phyloP scores from a whole-genome alignment of 768 basidiomycete species.

The Cyclocybe aegerita region DNA sequence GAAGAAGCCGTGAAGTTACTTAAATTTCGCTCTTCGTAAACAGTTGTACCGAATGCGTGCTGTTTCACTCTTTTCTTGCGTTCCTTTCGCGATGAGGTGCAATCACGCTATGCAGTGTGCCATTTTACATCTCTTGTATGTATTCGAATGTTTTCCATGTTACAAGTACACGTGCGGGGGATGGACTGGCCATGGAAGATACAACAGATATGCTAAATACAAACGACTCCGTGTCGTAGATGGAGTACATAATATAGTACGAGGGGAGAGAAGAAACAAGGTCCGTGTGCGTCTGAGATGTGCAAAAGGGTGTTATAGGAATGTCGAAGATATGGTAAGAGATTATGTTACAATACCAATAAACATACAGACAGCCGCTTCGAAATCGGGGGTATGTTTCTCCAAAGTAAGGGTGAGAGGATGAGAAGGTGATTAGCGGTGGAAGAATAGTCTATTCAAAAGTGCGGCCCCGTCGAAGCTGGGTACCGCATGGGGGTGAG shows the following conservation, averaged over 20 bases:
- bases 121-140: constrained; percentile 19
- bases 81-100: background rate
- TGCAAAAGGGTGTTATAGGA: constrained; percentile 8
- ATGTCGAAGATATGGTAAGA: constrained; percentile 12
- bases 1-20: constrained; percentile 62
- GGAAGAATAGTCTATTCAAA: constrained; percentile 15
- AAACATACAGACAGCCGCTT: constrained; percentile 23
- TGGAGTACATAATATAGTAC: background rate
- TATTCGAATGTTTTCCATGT: constrained; percentile 8
- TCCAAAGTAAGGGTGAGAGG: constrained; percentile 9
- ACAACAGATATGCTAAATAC: constrained; percentile 21
- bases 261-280: constrained; percentile 6
- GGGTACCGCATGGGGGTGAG: constrained; percentile 37
- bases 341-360: constrained; percentile 26
- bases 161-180: too few species aligned
- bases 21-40: constrained; percentile 29
- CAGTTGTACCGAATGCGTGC: constrained; percentile 11
- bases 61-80: background rate
- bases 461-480: constrained; percentile 18
- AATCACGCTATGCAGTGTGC: constrained; percentile 13
- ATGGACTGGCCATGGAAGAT: constrained; percentile 15
- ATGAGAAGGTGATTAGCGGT: constrained; percentile 8
- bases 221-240: constrained; percentile 20
- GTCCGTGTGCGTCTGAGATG: constrained; percentile 16
- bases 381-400: constrained; percentile 13